phyloP scores from a whole-genome alignment of 345 rosid species.

The Sonneratia caseolaris region DNA sequence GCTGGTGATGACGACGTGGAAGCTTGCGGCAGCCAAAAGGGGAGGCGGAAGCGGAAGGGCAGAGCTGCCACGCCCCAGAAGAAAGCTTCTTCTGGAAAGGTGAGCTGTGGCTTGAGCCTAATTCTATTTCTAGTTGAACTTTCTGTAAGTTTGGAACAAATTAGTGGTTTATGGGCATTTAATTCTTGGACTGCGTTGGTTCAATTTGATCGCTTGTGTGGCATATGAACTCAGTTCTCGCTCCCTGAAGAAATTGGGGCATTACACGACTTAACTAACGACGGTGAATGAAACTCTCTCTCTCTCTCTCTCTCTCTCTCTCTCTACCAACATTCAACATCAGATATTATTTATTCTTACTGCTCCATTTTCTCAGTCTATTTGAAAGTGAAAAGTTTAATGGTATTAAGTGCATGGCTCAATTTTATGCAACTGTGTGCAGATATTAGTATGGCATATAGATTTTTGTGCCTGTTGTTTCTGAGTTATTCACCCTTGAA shows the following conservation, averaged over 20 bases:
- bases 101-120: conserved; percentile 7
- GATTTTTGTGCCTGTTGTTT: neutral
- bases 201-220: neutral
- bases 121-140: neutral
- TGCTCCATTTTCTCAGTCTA: neutral
- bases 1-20: conserved; percentile 26
- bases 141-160: neutral
- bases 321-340: neutral
- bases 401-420: neutral
- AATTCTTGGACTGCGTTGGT: neutral
- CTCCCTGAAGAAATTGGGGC: neutral
- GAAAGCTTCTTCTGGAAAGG: conserved; percentile 42
- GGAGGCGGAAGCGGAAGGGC: conserved; percentile 34
- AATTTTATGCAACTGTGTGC: neutral
- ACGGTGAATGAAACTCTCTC: neutral
- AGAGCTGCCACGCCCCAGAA: conserved; percentile 30
- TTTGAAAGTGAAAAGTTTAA: neutral
- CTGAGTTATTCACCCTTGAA: neutral
- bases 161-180: neutral
- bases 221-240: neutral
- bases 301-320: neutral
- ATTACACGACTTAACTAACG: neutral
- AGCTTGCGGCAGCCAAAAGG: conserved; percentile 47
- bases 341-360: too few species aligned
- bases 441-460: too few species aligned